Evolutionary conservation across 805 yeast genomes (phyloP).

Genomic region (Candida orba): DNA sequence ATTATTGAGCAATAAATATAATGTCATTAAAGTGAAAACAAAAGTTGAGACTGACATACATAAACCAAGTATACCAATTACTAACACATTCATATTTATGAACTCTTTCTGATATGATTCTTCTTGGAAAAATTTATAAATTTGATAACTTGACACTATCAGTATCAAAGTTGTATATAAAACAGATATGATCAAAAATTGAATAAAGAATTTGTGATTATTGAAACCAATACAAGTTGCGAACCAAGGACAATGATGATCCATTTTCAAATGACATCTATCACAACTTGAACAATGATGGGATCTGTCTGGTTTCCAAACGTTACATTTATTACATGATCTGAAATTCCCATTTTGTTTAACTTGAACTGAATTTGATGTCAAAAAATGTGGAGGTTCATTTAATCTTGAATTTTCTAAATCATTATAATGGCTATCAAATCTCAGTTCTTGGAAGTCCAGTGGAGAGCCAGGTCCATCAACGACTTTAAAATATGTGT

Average conservation of each 20-base stretch:
- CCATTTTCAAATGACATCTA: constrained; percentile 75
- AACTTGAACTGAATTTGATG: constrained; percentile 35
- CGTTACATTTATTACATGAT: constrained; percentile 60
- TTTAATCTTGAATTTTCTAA: constrained; percentile 14
- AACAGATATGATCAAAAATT: constrained; percentile 53
- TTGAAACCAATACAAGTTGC: constrained; percentile 77
- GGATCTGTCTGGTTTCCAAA: constrained; percentile 76
- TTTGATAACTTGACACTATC: constrained; percentile 30
- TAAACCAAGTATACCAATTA: constrained; percentile 48
- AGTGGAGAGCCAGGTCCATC: constrained; percentile 63
- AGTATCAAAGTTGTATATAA: constrained; percentile 39
- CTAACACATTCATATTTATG: constrained; percentile 52
- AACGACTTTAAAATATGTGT: constrained; percentile 47
- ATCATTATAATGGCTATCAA: constrained; percentile 18
- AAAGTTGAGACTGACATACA: constrained; percentile 50
- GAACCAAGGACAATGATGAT: constrained; percentile 95
- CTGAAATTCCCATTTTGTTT: constrained; percentile 59
- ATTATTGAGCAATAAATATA: constrained; percentile 55
- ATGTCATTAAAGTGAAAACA: constrained; percentile 49
- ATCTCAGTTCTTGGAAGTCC: constrained; percentile 41
- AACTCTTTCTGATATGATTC: constrained; percentile 33
- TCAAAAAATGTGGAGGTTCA: constrained; percentile 37
- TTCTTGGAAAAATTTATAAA: constrained; percentile 42
- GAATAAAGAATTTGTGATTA: constrained; percentile 76
- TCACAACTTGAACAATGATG: constrained; percentile 81